A percentile compares a stretch with the other conserved stretches of the same genome.
Evolutionary conservation across 768 basidiomycete species (phyloP).

Genomic region (Russula brevipes): DNA sequence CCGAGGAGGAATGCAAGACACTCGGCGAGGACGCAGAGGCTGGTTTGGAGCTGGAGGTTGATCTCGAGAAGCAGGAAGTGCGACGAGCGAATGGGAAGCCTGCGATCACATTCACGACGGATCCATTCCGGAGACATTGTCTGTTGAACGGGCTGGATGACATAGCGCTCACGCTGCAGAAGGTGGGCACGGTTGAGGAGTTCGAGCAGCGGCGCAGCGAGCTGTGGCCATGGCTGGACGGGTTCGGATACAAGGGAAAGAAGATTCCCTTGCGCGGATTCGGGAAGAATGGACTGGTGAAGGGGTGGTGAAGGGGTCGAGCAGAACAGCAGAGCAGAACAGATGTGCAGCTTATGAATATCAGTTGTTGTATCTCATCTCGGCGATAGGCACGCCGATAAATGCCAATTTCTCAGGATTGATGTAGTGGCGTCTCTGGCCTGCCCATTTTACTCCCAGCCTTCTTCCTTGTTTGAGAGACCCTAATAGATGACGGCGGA

Average conservation of each 20-base stretch:
- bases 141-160: slow-evolving; percentile 95
- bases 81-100: slow-evolving; percentile 61
- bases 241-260: slow-evolving; percentile 81
- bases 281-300: slow-evolving; percentile 72
- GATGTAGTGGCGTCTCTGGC: neutral
- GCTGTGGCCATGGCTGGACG: slow-evolving; percentile 95
- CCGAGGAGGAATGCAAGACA: slow-evolving; percentile 43
- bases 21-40: slow-evolving; percentile 50
- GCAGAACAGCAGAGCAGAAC: too few relatives aligned
- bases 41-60: slow-evolving; percentile 50
- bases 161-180: slow-evolving; percentile 89
- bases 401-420: neutral
- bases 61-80: slow-evolving; percentile 55
- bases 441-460: neutral
- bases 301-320: neutral
- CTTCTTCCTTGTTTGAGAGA: neutral
- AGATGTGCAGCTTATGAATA: neutral
- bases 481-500: neutral
- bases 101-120: slow-evolving; percentile 71
- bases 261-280: slow-evolving; percentile 56
- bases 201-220: slow-evolving; percentile 79
- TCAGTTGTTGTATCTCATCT: neutral
- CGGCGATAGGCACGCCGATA: neutral
- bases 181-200: slow-evolving; percentile 57
- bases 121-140: slow-evolving; percentile 90